Base-by-base conservation (phyloP, 2,329 filamentous ascomycete genomes). In the Sporothrix mexicana region DNA sequence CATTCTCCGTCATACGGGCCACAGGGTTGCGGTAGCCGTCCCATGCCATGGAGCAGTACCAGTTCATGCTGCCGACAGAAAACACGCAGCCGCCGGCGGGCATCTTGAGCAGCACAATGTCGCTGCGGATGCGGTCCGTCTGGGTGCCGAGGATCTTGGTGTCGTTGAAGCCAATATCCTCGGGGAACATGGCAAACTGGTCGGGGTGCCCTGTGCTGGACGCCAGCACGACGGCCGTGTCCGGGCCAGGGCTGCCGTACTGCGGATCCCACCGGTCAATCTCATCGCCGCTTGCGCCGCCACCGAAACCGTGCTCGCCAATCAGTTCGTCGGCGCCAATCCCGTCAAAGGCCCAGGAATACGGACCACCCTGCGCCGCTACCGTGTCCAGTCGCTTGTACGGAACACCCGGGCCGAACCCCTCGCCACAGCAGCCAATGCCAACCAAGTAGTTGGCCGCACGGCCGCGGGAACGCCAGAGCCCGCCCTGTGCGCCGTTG, bases 211-310 rank as follows among this genome's bases (percentile, higher is more conserved):
- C 74, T 2, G 72, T 74, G 69, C 74, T 78, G 10, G 79, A 76
- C n/a, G 78, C 78, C 36, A 80, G 66, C 6, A 81, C 66, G 2
- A 79, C 73, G 2, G 77, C 77, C 70, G 78, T 77, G 2, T 72
- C 41, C n/a, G n/a, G n/a, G n/a, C n/a, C n/a, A 1, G 80, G 79
- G 41, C 78, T 80, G 2, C 80, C 80, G 20, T 77, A 74, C 17
- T 69, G 73, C 70, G 77, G 75, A 61, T 80, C 80, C 25, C 78
- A 74, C 10, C 79, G 76, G 74, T 82, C 81, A 57, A 82, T 80
- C 74, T 82, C 80, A 59, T 82, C 80, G n/a, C 79, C 80, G 59
- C 76, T 78, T 12, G 79, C 79, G 9, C 79, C 78, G 23, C 79
- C 79, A 2, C 78, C 79, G 9, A 81, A 77, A 9, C 77, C 76